A percentile compares a stretch with the other conserved stretches of the same genome.
phyloP scores from a whole-genome alignment of 768 basidiomycete species.

The Macrolepiota fuliginosa region DNA sequence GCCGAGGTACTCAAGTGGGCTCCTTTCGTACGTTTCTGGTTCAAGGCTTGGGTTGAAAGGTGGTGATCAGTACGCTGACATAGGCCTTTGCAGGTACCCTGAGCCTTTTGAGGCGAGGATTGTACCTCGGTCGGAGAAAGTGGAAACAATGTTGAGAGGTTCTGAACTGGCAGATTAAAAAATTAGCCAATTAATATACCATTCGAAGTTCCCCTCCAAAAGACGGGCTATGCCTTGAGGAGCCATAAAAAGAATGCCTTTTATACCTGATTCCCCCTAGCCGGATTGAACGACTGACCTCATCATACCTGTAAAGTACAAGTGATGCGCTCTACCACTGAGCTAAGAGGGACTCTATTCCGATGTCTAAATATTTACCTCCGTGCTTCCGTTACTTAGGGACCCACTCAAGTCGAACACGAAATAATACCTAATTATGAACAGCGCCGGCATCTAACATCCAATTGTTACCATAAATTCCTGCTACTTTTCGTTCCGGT shows the following conservation, averaged over 20 bases:
- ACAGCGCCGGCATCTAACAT: too few relatives aligned
- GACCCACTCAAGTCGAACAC: background rate
- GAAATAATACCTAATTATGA: too few relatives aligned
- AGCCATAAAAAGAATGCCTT: background rate
- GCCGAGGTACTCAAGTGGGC: background rate
- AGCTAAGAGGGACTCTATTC: background rate
- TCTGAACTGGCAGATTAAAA: background rate
- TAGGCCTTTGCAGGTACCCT: background rate
- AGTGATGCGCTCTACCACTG: conserved; percentile 4
- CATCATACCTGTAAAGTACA: background rate
- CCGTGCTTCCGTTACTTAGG: background rate
- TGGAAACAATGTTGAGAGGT: too few relatives aligned
- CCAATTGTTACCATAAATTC: too few relatives aligned
- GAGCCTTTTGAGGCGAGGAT: background rate
- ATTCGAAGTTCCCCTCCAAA: background rate
- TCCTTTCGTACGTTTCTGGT: background rate
- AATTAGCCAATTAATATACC: background rate
- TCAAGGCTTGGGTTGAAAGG: too few relatives aligned
- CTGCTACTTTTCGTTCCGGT: too few relatives aligned
- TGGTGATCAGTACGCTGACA: background rate
- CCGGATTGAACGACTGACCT: conserved; percentile 1
- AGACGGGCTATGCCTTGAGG: background rate
- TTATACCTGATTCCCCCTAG: background rate
- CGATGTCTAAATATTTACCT: too few relatives aligned
- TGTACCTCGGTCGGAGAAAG: background rate